Conservation (phyloP, 495 filamentous ascomycete species). For the Penicillium cinerascens region DNA sequence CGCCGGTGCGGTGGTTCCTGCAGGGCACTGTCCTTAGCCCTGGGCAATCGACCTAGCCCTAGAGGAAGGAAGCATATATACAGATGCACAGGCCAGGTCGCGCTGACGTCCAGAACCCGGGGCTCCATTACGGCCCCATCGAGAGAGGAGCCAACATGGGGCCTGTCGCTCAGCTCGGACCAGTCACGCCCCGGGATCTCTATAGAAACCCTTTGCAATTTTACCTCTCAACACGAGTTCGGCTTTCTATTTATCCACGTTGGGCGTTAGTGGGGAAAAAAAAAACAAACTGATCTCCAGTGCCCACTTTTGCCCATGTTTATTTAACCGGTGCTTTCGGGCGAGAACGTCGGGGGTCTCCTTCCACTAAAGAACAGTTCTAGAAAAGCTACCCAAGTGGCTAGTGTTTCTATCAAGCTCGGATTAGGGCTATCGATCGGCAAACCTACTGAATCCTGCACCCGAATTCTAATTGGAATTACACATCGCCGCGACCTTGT, state of each 20-base stretch:
- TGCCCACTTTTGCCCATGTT: background rate
- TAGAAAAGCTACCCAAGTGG: background rate
- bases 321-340: slow-evolving; percentile 3
- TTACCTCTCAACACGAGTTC: background rate
- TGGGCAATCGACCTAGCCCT: too few relatives aligned
- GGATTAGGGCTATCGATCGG: background rate
- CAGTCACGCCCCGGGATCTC: background rate
- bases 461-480: background rate
- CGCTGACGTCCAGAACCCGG: background rate
- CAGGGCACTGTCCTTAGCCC: background rate
- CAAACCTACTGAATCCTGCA: background rate
- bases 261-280: background rate
- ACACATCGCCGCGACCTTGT: background rate
- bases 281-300: background rate
- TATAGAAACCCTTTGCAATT: background rate
- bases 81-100: background rate
- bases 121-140: background rate
- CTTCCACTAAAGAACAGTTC: background rate
- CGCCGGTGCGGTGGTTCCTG: background rate
- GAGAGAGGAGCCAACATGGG: background rate
- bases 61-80: background rate
- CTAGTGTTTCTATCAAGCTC: background rate
- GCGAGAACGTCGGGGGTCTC: slow-evolving; percentile 1
- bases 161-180: background rate
- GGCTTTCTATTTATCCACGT: background rate